Conservation (phyloP, 2,329 filamentous ascomycete genomes). For the Colletotrichum plurivorum region DNA sequence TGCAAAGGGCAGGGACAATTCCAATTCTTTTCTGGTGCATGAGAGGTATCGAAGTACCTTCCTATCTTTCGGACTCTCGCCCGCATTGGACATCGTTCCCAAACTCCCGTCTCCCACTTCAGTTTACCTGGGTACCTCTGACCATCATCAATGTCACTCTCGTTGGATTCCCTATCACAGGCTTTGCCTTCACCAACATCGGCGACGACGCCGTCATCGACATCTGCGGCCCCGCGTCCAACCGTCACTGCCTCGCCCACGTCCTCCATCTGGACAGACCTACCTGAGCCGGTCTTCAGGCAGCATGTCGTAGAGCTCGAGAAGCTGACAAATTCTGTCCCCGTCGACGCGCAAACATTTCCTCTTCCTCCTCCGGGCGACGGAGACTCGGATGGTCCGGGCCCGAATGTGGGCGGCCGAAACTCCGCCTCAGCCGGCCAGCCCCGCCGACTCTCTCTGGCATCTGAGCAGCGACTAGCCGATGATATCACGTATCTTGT, state of each 20-base stretch:
- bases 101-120: too few species aligned
- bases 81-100: too few species aligned
- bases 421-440: background rate
- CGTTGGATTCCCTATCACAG: conserved; percentile 2
- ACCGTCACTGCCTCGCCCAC: conserved; percentile 33
- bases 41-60: too few species aligned
- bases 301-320: conserved; percentile 37
- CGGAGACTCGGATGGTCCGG: background rate
- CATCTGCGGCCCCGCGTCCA: background rate
- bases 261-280: conserved; percentile 35
- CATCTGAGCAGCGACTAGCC: conserved; percentile 34
- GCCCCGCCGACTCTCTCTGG: conserved; percentile 21
- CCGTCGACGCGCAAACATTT: conserved; percentile 31
- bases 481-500: conserved; percentile 38
- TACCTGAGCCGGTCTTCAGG: conserved; percentile 31
- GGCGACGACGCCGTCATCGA: background rate
- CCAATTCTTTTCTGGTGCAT: too few species aligned
- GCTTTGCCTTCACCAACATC: conserved; percentile 9
- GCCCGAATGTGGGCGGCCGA: background rate
- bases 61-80: too few species aligned
- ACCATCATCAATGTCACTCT: conserved; percentile 24
- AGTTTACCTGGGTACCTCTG: background rate
- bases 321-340: conserved; percentile 37
- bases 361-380: background rate
- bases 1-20: too few species aligned